Conservation (phyloP, 192 early-diverging fungal species). For the Phycomyces blakesleeanus region DNA sequence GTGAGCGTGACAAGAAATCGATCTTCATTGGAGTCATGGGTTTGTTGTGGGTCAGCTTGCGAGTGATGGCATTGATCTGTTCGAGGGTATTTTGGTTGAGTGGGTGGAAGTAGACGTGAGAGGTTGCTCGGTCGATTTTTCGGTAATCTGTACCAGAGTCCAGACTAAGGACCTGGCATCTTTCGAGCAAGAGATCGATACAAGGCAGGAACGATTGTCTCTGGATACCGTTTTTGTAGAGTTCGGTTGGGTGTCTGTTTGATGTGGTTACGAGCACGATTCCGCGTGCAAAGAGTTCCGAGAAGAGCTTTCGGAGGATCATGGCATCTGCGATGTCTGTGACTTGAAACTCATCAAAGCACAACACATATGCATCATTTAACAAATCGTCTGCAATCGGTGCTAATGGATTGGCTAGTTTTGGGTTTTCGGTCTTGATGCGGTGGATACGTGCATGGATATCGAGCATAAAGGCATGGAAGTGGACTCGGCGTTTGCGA, state of each 20-base stretch:
- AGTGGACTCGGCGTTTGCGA: conserved; percentile 87
- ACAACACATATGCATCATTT: conserved; percentile 78
- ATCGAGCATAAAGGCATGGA: conserved; percentile 97
- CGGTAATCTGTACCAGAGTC: conserved; percentile 93
- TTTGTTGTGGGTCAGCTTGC: conserved; percentile 24
- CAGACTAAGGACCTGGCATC: conserved; percentile 76
- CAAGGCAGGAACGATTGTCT: conserved; percentile 88
- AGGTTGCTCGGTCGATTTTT: conserved; percentile 53
- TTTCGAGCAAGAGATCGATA: conserved; percentile 80
- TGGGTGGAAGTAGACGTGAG: conserved; percentile 70
- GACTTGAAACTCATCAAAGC: conserved; percentile 97
- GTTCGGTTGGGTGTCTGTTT: conserved; percentile 86
- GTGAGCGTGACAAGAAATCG: conserved; percentile 70
- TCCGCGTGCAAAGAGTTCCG: conserved; percentile 77
- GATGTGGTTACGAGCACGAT: conserved; percentile 91
- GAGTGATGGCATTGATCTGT: conserved; percentile 47
- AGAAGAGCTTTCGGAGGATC: conserved; percentile 79
- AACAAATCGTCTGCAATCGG: conserved; percentile 79
- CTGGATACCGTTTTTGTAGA: conserved; percentile 98
- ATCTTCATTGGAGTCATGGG: conserved; percentile 45
- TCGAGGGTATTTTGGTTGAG: conserved; percentile 44
- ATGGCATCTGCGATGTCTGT: conserved; percentile 98
- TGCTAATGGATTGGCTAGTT: conserved; percentile 60
- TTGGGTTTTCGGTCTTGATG: conserved; percentile 48
- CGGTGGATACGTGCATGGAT: conserved; percentile 74